phyloP scores from a whole-genome alignment of 1,284 basidiomycete genomes.

The Boletus semigastroideus region DNA sequence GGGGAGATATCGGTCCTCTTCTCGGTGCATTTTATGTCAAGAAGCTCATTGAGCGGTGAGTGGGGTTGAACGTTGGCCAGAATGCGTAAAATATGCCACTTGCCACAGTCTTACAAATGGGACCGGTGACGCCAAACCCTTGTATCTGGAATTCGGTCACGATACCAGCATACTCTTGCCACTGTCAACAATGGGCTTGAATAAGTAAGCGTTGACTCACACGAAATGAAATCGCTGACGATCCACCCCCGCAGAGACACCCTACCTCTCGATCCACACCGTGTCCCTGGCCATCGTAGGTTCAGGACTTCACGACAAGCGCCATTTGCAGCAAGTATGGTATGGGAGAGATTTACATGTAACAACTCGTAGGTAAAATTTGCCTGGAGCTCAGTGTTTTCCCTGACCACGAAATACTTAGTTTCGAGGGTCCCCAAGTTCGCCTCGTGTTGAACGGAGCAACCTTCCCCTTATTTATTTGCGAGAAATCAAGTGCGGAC shows the following conservation, averaged over 20 bases:
- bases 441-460: constrained; percentile 45
- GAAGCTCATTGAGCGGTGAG: constrained; percentile 44
- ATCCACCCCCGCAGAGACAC: constrained; percentile 29
- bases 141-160: constrained; percentile 51
- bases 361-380: constrained; percentile 29
- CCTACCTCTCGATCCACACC: constrained; percentile 30
- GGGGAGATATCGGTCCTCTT: constrained; percentile 37
- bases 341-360: constrained; percentile 49
- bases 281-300: constrained; percentile 32
- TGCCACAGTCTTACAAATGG: constrained; percentile 29
- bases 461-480: constrained; percentile 40
- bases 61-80: neutral
- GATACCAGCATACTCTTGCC: constrained; percentile 46
- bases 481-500: constrained; percentile 30
- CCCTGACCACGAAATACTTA: neutral
- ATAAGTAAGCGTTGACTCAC: constrained; percentile 29
- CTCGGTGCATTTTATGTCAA: constrained; percentile 44
- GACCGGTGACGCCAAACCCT: constrained; percentile 31
- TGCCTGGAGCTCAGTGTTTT: neutral
- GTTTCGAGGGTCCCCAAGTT: constrained; percentile 37
- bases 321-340: constrained; percentile 46
- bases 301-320: constrained; percentile 44
- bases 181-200: constrained; percentile 44
- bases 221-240: neutral
- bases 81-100: neutral